Percentiles rank a stretch among this genome's conserved stretches.
Conservation (phyloP, 1,284 basidiomycete genomes). For the Moesziomyces sp. region DNA sequence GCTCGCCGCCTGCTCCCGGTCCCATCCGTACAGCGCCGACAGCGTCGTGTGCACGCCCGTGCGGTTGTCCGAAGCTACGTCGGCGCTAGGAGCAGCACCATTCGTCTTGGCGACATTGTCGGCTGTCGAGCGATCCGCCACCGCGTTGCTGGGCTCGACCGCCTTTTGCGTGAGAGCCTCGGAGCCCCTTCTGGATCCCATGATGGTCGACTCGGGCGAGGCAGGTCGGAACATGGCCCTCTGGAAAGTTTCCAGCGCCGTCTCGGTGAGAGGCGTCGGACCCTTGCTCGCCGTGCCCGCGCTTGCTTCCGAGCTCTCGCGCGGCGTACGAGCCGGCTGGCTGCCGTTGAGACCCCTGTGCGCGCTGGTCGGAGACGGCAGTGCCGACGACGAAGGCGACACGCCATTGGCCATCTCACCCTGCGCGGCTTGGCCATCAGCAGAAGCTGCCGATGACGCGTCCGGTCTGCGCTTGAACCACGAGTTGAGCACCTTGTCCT, state of each 20-base stretch:
- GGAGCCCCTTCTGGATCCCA: constrained; percentile 44
- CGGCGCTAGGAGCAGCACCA: neutral
- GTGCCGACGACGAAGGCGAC: neutral
- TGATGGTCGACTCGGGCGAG: constrained; percentile 47
- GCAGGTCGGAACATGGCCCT: constrained; percentile 25
- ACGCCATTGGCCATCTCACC: constrained; percentile 1
- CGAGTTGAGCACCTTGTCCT: constrained; percentile 50
- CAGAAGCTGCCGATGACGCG: constrained; percentile 1
- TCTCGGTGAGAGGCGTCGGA: constrained; percentile 30
- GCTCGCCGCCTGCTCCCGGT: constrained; percentile 11
- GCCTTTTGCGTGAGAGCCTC: constrained; percentile 45
- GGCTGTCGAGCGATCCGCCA: neutral
- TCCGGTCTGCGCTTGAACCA: constrained; percentile 52
- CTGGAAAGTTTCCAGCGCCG: constrained; percentile 35
- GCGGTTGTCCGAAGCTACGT: constrained; percentile 9
- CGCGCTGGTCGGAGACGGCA: constrained; percentile 4
- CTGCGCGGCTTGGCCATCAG: constrained; percentile 2
- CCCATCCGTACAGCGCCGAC: constrained; percentile 37
- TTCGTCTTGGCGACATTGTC: neutral
- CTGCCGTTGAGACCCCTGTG: constrained; percentile 5
- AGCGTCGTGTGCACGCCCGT: constrained; percentile 23
- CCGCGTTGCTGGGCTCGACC: constrained; percentile 8
- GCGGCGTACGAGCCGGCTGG: neutral
- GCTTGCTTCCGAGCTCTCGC: constrained; percentile 1
- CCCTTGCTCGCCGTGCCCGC: neutral